Base-by-base conservation (phyloP, 352 stramenopile species). In the Pythium sp. region DNA sequence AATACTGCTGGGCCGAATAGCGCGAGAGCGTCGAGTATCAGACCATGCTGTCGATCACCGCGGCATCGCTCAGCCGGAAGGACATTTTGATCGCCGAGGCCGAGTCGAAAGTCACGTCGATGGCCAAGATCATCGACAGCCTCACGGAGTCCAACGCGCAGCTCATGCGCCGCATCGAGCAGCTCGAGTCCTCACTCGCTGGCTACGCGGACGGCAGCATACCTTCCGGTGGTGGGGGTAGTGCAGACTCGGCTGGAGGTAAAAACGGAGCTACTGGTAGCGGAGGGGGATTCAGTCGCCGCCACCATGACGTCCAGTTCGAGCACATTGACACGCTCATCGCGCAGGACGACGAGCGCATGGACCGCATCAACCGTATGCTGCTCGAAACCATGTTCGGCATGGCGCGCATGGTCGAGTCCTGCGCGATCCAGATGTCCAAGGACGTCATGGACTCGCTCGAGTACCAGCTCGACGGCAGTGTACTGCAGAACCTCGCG, bases 381-480 rank as follows among this genome's bases (percentile, higher is more conserved):
- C 72, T 94, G 41, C 69, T 93, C 11, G 86, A 94, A 63, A 91
- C 82, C 14, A 79, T 94, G 76, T 91, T 93, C 58, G 86, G 80
- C 15, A 94, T 94, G 86, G 86, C 86, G 22, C 83, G 86, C 3
- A 93, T 93, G 84, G 86, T 94, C 68, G 86, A 94, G 70, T 86
- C 84, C 30, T 86, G 81, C 46, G 80, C 86, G n/a, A 94, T 94
- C 62, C 86, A 94, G 59, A 87, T 91, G 75, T 80, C 82, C 32
- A 94, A 92, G 65, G 86, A 92, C 43, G 77, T 81, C 62, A 91
- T 94, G 80, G 86, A 94, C 64, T 90, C 84, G 20, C 81, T 94
- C 26, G 84, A 93, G 67, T 80, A 81, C 51, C 86, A 94, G 54
- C 73, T 90, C 14, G 86, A 94, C 47, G 86, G 86, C 54, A 80